Percentiles rank a stretch among this genome's conserved stretches.
Evolutionary conservation across 169 alveolate genomes (phyloP).

Genomic region (Plasmodium gallinaceum): DNA sequence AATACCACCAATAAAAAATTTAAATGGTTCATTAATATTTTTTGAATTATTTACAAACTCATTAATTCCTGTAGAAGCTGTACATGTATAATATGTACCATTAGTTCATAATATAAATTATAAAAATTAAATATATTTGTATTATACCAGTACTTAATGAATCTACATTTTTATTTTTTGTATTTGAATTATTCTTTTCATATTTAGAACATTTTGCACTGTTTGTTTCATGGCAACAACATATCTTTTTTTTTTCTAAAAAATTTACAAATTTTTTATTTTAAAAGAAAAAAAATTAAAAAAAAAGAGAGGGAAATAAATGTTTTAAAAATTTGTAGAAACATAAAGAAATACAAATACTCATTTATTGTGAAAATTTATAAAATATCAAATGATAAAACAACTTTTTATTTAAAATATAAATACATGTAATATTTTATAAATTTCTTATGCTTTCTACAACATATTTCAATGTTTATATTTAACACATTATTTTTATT

Average conservation of each 20-base stretch:
- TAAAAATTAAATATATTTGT: not conserved
- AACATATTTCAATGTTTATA: no score
- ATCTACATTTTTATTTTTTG: conserved; percentile 33
- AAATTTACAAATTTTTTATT: not conserved
- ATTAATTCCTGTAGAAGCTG: conserved; percentile 72
- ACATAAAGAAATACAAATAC: no score
- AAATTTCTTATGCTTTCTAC: no score
- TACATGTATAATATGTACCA: not conserved
- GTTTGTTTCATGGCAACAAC: conserved; percentile 39
- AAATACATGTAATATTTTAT: no score
- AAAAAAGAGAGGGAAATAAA: not conserved
- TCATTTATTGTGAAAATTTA: no score
- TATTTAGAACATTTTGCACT: conserved; percentile 44
- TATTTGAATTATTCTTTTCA: conserved; percentile 27
- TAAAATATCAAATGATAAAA: no score
- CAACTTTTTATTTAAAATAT: no score
- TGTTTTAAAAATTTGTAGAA: not conserved
- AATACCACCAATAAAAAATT: conserved; percentile 70
- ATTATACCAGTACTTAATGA: conserved; percentile 55
- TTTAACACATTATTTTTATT: not conserved
- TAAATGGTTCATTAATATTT: conserved; percentile 53
- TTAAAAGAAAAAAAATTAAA: not conserved
- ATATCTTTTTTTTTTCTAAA: conserved; percentile 43
- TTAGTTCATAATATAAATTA: not conserved
- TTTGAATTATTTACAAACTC: conserved; percentile 41